These are phyloP conservation scores for Euphorbia celastroides DNA, from an alignment of 441 rosid genomes.

Conservation along the genomic window DNA sequence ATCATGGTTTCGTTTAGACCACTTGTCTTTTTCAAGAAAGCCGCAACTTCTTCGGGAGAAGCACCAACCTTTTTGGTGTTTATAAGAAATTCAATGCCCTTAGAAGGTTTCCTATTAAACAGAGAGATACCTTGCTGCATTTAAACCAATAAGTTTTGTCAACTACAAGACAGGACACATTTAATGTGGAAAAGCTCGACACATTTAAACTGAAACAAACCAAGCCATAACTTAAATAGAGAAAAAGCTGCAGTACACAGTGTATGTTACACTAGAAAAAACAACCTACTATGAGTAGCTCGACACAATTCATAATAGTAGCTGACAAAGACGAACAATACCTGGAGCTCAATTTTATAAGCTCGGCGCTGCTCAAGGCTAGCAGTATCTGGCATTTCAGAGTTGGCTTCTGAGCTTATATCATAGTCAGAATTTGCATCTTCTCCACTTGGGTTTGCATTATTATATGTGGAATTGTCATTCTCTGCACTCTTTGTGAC, in stretches of 20 bases:
- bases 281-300: not conserved
- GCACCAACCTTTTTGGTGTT: conserved; percentile 65
- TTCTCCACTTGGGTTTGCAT: conserved; percentile 49
- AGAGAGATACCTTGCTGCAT: conserved; percentile 90
- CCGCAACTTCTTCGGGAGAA: conserved; percentile 81
- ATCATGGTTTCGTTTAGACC: conserved; percentile 85
- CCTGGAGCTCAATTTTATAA: conserved; percentile 96
- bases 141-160: conserved; percentile 32
- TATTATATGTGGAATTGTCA: conserved; percentile 49
- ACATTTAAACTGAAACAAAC: conserved; percentile 13
- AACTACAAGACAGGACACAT: conserved; percentile 21
- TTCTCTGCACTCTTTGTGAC: conserved; percentile 46
- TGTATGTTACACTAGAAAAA: not conserved
- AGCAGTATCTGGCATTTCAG: conserved; percentile 78
- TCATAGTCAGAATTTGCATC: conserved; percentile 69
- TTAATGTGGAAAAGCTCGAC: conserved; percentile 7
- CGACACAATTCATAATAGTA: not conserved
- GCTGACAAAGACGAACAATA: conserved; percentile 12
- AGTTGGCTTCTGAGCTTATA: conserved; percentile 53
- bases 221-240: conserved; percentile 7
- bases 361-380: conserved; percentile 92
- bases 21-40: conserved; percentile 62
- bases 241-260: not conserved
- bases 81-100: conserved; percentile 87
- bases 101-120: conserved; percentile 90